Evolutionary conservation across 805 yeast genomes (phyloP).

Genomic region (Starmera amethionina): DNA sequence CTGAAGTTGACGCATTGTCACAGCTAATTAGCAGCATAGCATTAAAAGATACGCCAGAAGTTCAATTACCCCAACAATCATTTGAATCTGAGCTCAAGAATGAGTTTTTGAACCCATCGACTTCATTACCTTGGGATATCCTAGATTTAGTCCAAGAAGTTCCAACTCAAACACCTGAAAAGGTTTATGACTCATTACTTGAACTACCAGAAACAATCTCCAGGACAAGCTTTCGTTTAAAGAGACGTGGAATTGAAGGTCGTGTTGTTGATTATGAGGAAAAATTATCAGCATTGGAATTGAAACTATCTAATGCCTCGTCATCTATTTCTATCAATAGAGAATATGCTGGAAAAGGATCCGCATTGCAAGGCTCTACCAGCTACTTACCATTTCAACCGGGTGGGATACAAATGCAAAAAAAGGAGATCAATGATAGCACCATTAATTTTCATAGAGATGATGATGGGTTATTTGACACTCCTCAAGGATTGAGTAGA

Average conservation of each 20-base stretch:
- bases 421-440: conserved; percentile 21
- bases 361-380: conserved; percentile 58
- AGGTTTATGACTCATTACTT: conserved; percentile 28
- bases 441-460: conserved; percentile 50
- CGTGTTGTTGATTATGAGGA: conserved; percentile 53
- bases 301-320: conserved; percentile 43
- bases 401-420: conserved; percentile 58
- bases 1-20: too few relatives aligned
- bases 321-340: conserved; percentile 70
- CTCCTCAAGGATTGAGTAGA: conserved; percentile 73
- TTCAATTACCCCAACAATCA: too few relatives aligned
- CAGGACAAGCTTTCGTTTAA: conserved; percentile 58
- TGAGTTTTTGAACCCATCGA: conserved; percentile 53
- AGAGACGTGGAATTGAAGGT: conserved; percentile 71
- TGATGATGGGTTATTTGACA: conserved; percentile 64
- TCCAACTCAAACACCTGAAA: conserved; percentile 27
- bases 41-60: too few relatives aligned
- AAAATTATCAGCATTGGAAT: conserved; percentile 38
- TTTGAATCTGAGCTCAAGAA: conserved; percentile 17
- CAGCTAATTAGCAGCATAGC: too few relatives aligned
- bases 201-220: conserved; percentile 49
- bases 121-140: conserved; percentile 57
- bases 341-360: conserved; percentile 50
- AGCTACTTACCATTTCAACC: conserved; percentile 84
- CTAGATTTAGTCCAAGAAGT: conserved; percentile 56